Evolutionary conservation across 225 moss, liverwort and hornwort species (phyloP).

Genomic region (Sphagnum contortum): DNA sequence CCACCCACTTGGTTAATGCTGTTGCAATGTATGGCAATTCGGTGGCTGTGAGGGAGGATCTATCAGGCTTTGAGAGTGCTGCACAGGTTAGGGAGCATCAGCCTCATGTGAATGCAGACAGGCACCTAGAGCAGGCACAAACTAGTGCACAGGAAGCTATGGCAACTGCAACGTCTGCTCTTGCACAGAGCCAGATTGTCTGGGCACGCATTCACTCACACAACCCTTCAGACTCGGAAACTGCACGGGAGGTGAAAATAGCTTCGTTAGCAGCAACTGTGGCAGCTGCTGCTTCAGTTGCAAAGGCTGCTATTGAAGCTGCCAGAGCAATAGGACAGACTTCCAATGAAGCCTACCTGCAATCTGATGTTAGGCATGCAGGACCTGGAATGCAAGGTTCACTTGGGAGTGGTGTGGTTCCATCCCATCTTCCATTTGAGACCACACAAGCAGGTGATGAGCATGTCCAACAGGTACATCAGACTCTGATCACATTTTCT

Average conservation of each 20-base stretch:
- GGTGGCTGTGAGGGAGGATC: neutral
- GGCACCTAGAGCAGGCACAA: constrained; percentile 22
- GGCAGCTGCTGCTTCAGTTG: constrained; percentile 88
- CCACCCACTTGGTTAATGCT: neutral
- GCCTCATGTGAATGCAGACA: constrained; percentile 6
- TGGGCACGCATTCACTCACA: constrained; percentile 27
- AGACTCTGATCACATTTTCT: too few species aligned
- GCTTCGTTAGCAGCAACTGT: constrained; percentile 80
- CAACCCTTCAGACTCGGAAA: constrained; percentile 37
- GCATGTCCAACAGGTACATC: neutral
- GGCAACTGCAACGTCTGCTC: constrained; percentile 16
- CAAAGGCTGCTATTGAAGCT: constrained; percentile 94
- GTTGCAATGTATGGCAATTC: constrained; percentile 1
- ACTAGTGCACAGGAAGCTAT: constrained; percentile 30
- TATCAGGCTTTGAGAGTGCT: constrained; percentile 3
- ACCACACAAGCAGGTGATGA: constrained; percentile 22
- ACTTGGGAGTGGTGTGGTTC: constrained; percentile 2
- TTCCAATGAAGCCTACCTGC: constrained; percentile 28
- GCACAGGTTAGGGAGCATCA: neutral
- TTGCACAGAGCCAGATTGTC: constrained; percentile 22
- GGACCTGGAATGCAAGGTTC: too few species aligned
- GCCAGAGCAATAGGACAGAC: constrained; percentile 88
- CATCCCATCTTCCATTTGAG: constrained; percentile 27
- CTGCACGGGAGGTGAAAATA: constrained; percentile 51
- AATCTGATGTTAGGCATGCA: too few species aligned